Conservation (phyloP, 495 filamentous ascomycete genomes). For the Penicillium malachiteum region DNA sequence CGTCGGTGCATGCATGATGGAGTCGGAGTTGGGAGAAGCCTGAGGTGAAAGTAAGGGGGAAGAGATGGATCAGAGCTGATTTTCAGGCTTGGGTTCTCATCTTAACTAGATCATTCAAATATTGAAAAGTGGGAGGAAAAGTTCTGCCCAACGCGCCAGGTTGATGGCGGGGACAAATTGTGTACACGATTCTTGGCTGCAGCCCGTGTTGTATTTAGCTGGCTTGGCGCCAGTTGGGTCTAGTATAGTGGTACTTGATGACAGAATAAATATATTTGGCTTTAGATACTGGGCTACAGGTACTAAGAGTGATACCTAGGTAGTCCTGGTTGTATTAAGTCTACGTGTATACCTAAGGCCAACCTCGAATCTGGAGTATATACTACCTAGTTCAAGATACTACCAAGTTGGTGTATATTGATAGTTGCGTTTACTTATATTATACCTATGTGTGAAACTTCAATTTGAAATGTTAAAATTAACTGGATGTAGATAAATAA, state of each 20-base stretch:
- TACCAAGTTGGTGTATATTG: too few relatives aligned
- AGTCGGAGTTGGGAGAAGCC: neutral
- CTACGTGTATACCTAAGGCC: too few relatives aligned
- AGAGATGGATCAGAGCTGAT: too few relatives aligned
- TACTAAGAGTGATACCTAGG: too few relatives aligned
- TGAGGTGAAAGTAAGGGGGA: neutral
- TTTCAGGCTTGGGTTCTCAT: too few relatives aligned
- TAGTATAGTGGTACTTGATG: neutral
- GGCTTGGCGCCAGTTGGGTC: slow-evolving; percentile 5
- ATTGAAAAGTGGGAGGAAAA: slow-evolving; percentile 1
- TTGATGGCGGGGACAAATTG: slow-evolving; percentile 12
- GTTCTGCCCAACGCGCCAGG: slow-evolving; percentile 1
- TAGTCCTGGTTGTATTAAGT: too few relatives aligned
- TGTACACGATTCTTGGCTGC: slow-evolving; percentile 16
- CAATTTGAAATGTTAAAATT: too few relatives aligned
- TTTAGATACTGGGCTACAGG: neutral
- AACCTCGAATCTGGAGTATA: too few relatives aligned
- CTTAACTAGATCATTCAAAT: neutral
- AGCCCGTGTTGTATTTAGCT: neutral
- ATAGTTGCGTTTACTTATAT: too few relatives aligned
- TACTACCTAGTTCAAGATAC: too few relatives aligned
- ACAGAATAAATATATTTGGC: neutral
- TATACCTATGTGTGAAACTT: too few relatives aligned
- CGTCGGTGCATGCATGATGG: slow-evolving; percentile 25
- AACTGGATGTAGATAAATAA: too few relatives aligned